Evolutionary conservation across 495 filamentous ascomycete genomes (phyloP).

Genomic region (Astrothelium macrocarpum): DNA sequence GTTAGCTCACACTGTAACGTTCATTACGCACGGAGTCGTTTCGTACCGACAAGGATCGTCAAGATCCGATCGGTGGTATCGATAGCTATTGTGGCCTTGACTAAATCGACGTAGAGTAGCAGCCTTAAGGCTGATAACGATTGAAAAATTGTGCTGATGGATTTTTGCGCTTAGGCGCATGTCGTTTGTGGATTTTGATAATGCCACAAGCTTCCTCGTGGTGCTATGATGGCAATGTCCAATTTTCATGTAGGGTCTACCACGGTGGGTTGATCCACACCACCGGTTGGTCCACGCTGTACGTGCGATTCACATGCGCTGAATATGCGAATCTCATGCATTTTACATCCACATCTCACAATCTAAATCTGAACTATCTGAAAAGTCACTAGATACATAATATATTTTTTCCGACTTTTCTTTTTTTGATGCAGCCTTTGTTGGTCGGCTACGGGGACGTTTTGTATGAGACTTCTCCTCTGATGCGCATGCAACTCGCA

Average conservation of each 20-base stretch:
- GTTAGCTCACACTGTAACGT: not conserved
- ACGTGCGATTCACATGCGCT: too few relatives aligned
- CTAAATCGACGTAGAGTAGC: slow-evolving; percentile 1
- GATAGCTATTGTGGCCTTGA: not conserved
- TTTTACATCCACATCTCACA: too few relatives aligned
- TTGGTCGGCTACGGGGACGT: too few relatives aligned
- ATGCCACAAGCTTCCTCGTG: not conserved
- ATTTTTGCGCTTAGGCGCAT: not conserved
- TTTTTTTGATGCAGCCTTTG: too few relatives aligned
- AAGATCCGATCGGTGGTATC: not conserved
- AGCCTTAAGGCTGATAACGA: not conserved
- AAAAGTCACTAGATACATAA: too few relatives aligned
- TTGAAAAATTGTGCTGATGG: not conserved
- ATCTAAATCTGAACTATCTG: too few relatives aligned
- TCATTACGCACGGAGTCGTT: not conserved
- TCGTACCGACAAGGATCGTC: slow-evolving; percentile 3
- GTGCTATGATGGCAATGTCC: not conserved
- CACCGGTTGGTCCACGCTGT: too few relatives aligned
- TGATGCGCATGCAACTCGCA: too few relatives aligned
- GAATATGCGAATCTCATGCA: too few relatives aligned
- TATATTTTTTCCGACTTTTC: too few relatives aligned
- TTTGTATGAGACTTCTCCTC: too few relatives aligned
- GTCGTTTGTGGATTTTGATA: not conserved
- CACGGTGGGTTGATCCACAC: too few relatives aligned
- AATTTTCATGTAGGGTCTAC: not conserved